Evolutionary conservation across 2,329 filamentous ascomycete species (phyloP).

Genomic region (Didymella segeticola): DNA sequence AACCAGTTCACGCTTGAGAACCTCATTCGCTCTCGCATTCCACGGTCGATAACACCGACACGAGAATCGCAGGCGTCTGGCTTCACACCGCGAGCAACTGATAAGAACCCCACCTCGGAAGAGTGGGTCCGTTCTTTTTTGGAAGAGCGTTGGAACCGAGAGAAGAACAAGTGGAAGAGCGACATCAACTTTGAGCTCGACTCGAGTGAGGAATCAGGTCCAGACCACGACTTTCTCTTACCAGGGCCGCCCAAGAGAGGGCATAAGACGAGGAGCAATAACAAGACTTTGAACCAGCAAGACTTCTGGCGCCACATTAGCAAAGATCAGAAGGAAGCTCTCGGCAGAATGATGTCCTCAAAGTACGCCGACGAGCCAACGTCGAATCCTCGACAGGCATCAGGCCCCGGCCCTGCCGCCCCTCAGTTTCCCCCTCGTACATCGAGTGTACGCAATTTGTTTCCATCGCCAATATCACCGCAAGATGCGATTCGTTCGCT

Average conservation of each 20-base stretch:
- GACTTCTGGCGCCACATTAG: constrained; percentile 57
- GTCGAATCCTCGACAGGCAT: constrained; percentile 43
- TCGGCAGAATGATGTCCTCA: constrained; percentile 51
- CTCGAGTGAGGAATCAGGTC: constrained; percentile 60
- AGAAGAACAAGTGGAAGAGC: constrained; percentile 83
- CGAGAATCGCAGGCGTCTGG: constrained; percentile 26
- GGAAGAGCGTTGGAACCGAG: constrained; percentile 71
- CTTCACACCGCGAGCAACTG: constrained; percentile 35
- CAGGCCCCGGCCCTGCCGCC: constrained; percentile 19
- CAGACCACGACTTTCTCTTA: constrained; percentile 22
- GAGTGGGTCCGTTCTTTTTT: constrained; percentile 88
- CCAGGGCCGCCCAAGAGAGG: constrained; percentile 38
- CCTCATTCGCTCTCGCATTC: constrained; percentile 48
- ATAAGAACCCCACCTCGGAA: constrained; percentile 65
- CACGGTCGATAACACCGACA: constrained; percentile 37
- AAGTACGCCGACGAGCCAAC: constrained; percentile 47
- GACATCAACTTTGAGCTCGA: constrained; percentile 70
- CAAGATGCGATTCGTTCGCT: constrained; percentile 24
- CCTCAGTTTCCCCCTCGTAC: constrained; percentile 22
- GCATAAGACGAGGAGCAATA: constrained; percentile 53
- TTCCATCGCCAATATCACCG: constrained; percentile 30
- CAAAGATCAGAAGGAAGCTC: constrained; percentile 46
- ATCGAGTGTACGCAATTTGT: constrained; percentile 24
- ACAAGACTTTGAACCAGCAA: constrained; percentile 58
- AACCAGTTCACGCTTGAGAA: constrained; percentile 49